Percentiles rank a stretch among this genome's conserved stretches.
These are phyloP conservation scores for Phaeosphaeriaceae sp. DNA, from an alignment of 2,329 filamentous ascomycete genomes.

Conservation along the genomic window DNA sequence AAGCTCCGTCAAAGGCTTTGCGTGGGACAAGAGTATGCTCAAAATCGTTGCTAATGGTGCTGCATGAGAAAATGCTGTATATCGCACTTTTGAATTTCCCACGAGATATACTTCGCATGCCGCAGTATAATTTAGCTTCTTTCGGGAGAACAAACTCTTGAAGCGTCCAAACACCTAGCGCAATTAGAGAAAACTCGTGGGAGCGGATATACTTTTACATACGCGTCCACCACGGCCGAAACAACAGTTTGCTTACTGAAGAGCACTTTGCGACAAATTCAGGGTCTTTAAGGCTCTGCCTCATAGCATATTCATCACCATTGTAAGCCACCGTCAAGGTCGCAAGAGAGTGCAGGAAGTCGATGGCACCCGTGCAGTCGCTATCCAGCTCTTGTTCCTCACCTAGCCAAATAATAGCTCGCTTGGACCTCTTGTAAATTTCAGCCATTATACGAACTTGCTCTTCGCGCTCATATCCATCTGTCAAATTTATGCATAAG, in stretches of 20 bases:
- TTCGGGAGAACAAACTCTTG: conserved; percentile 40
- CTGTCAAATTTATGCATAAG: conserved; percentile 37
- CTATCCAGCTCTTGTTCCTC: conserved; percentile 23
- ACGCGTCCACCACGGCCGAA: conserved; percentile 37
- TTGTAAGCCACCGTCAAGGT: conserved; percentile 25
- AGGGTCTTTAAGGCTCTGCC: conserved; percentile 20
- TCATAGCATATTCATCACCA: conserved; percentile 23
- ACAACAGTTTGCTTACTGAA: conserved; percentile 30
- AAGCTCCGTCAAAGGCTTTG: conserved; percentile 33
- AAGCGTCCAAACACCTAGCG: conserved; percentile 28
- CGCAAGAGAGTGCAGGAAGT: conserved; percentile 31
- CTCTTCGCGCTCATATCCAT: conserved; percentile 30
- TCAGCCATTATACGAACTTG: conserved; percentile 43
- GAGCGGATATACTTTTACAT: too few species aligned
- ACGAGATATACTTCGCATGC: conserved; percentile 26
- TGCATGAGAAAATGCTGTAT: conserved; percentile 38
- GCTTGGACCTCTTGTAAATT: conserved; percentile 32
- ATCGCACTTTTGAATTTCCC: conserved; percentile 36
- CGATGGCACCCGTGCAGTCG: conserved; percentile 32
- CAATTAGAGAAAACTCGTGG: too few species aligned
- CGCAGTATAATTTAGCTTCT: conserved; percentile 36
- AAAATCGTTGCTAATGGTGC: conserved; percentile 26
- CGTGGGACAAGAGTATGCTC: conserved; percentile 33
- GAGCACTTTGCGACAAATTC: conserved; percentile 25
- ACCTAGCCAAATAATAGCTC: conserved; percentile 36